These are phyloP conservation scores for Botrytis paeoniae DNA, from an alignment of 2,329 filamentous ascomycete species.

Conservation along the genomic window DNA sequence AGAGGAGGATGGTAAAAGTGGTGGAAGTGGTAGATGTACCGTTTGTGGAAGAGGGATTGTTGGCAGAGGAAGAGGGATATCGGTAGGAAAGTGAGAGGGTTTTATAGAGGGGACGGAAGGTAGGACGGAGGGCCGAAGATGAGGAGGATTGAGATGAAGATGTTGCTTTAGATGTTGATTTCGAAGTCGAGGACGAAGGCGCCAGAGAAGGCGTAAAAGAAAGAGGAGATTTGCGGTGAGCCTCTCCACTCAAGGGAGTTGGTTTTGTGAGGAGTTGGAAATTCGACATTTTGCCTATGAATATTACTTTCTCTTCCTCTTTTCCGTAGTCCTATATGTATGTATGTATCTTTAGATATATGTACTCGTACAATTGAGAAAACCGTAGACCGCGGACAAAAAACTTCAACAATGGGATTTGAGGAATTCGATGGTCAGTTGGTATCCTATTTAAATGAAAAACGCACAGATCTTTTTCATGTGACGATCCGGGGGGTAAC, in stretches of 20 bases:
- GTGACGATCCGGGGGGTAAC: not conserved
- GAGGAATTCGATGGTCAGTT: not conserved
- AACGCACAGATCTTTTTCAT: conserved; percentile 3
- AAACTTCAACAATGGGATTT: not conserved
- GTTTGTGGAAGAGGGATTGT: conserved; percentile 26
- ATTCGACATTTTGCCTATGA: not conserved
- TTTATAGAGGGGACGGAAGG: conserved; percentile 26
- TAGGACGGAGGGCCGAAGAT: not conserved
- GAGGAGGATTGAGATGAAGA: conserved; percentile 21
- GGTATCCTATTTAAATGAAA: not conserved
- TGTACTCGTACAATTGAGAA: not conserved
- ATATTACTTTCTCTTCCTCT: not conserved
- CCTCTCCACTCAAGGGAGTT: conserved; percentile 13
- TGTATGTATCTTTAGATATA: not conserved
- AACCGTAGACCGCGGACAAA: not conserved
- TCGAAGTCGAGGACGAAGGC: conserved; percentile 21
- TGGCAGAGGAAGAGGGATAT: conserved; percentile 5
- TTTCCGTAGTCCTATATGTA: not conserved
- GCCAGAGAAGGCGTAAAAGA: conserved; percentile 23
- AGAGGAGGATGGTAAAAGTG: conserved; percentile 28
- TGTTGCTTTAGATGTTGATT: conserved; percentile 20
- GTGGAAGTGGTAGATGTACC: not conserved
- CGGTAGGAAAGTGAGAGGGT: conserved; percentile 24
- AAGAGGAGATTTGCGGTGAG: conserved; percentile 15
- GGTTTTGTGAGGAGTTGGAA: conserved; percentile 23